These are phyloP conservation scores for Exserohilum rostratum DNA, from an alignment of 2,329 filamentous ascomycete species.

Conservation along the genomic window DNA sequence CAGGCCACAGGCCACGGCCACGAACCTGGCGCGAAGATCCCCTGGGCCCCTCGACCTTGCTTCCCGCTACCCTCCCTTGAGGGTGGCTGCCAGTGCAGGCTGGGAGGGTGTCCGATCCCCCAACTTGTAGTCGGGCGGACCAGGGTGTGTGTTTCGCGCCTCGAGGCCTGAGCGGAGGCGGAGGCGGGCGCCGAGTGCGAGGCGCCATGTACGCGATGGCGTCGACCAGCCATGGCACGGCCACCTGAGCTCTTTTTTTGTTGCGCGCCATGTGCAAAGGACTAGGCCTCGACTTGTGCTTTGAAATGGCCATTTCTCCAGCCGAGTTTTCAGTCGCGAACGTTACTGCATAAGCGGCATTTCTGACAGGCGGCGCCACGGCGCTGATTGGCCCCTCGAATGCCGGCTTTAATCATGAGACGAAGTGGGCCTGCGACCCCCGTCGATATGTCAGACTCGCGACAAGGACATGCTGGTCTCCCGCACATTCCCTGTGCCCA, in stretches of 20 bases:
- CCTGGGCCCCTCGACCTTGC: conserved; percentile 48
- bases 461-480: conserved; percentile 41
- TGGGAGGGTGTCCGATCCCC: conserved; percentile 27
- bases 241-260: conserved; percentile 16
- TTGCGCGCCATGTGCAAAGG: conserved; percentile 23
- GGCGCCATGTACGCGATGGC: conserved; percentile 24
- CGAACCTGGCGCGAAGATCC: conserved; percentile 38
- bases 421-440: conserved; percentile 37
- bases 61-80: conserved; percentile 43
- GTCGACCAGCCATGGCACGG: conserved; percentile 24
- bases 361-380: conserved; percentile 30
- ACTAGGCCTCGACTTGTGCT: conserved; percentile 28
- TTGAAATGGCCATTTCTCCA: conserved; percentile 43
- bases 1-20: too few relatives aligned
- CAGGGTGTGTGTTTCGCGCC: conserved; percentile 9
- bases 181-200: conserved; percentile 22
- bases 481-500: conserved; percentile 37
- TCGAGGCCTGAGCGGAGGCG: conserved; percentile 5
- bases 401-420: conserved; percentile 41
- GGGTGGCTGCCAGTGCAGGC: conserved; percentile 33
- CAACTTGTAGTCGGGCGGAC: conserved; percentile 7
- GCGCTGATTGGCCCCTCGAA: conserved; percentile 33
- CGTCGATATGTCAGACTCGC: conserved; percentile 25
- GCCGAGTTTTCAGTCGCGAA: conserved; percentile 42
- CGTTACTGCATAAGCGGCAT: conserved; percentile 49